Percentiles rank a stretch among this genome's conserved stretches.
Conservation (phyloP, 306 rosid species). For the Prunus padus region DNA sequence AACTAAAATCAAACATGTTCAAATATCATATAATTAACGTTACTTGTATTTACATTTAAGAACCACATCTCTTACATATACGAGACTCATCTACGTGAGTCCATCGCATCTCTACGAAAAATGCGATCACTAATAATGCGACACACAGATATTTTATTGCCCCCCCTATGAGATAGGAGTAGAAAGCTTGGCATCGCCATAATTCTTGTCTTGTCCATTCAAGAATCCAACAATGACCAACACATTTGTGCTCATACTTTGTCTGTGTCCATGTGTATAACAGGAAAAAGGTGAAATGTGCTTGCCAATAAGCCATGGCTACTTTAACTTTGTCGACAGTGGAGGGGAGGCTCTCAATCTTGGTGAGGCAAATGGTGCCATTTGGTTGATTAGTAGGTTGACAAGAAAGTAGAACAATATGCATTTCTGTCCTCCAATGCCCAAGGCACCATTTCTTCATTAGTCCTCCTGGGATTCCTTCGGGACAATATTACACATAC, state of each 20-base stretch:
- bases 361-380: conserved; percentile 17
- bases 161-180: too few species aligned
- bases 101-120: too few species aligned
- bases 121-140: too few species aligned
- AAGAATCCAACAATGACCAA: neutral
- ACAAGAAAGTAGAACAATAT: neutral
- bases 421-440: conserved; percentile 12
- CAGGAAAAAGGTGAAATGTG: neutral
- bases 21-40: too few species aligned
- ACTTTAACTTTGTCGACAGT: neutral
- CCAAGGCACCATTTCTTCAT: conserved; percentile 14
- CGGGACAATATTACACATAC: neutral
- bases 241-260: neutral
- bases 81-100: too few species aligned
- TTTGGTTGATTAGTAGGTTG: conserved; percentile 1
- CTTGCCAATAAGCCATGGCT: neutral
- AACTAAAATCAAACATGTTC: too few species aligned
- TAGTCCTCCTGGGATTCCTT: neutral
- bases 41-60: too few species aligned
- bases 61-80: too few species aligned
- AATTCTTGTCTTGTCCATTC: neutral
- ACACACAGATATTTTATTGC: too few species aligned
- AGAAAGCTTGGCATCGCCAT: neutral
- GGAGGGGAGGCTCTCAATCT: neutral
- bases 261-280: neutral